Percentiles rank a stretch among this genome's conserved stretches.
phyloP scores from a whole-genome alignment of 2,329 filamentous ascomycete species.

The Penicillium sp. region DNA sequence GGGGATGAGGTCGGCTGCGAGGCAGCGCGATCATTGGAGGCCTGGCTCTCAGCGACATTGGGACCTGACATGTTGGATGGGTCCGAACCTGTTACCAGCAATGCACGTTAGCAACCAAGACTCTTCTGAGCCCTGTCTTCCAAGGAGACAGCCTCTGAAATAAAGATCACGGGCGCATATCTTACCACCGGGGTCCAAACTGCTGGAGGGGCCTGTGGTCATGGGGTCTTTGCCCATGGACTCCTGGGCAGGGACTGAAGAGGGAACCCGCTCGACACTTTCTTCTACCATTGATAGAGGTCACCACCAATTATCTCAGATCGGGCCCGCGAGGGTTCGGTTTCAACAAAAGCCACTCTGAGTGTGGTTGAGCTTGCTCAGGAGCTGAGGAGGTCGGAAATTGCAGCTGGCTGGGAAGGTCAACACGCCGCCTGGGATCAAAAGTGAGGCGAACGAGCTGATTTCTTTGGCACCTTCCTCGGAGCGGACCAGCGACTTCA shows the following conservation, averaged over 20 bases:
- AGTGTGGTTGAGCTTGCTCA: slow-evolving; percentile 1
- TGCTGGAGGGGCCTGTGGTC: slow-evolving; percentile 31
- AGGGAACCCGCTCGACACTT: slow-evolving; percentile 28
- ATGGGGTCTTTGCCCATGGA: slow-evolving; percentile 30
- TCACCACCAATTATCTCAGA: slow-evolving; percentile 15
- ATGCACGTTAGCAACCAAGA: slow-evolving; percentile 10
- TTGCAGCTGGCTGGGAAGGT: slow-evolving; percentile 11
- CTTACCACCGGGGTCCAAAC: slow-evolving; percentile 26
- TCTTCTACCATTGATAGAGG: slow-evolving; percentile 34
- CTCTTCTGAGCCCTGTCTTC: not conserved
- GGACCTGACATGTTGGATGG: slow-evolving; percentile 18
- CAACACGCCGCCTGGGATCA: slow-evolving; percentile 13
- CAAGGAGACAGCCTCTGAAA: no score
- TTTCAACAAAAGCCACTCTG: slow-evolving; percentile 6
- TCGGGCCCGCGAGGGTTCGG: slow-evolving; percentile 5
- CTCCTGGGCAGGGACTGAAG: slow-evolving; percentile 23
- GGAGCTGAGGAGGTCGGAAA: slow-evolving; percentile 5
- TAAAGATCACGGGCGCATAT: slow-evolving; percentile 1
- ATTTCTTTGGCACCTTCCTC: slow-evolving; percentile 8
- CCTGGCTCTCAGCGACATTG: slow-evolving; percentile 19
- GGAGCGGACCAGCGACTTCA: slow-evolving; percentile 9
- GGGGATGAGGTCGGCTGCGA: slow-evolving; percentile 13
- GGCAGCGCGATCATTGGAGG: slow-evolving; percentile 16
- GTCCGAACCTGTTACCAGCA: slow-evolving; percentile 21
- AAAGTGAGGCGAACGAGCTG: not conserved